phyloP scores from a whole-genome alignment of 164 flowering plant genomes.

The Euptelea pleiosperma region DNA sequence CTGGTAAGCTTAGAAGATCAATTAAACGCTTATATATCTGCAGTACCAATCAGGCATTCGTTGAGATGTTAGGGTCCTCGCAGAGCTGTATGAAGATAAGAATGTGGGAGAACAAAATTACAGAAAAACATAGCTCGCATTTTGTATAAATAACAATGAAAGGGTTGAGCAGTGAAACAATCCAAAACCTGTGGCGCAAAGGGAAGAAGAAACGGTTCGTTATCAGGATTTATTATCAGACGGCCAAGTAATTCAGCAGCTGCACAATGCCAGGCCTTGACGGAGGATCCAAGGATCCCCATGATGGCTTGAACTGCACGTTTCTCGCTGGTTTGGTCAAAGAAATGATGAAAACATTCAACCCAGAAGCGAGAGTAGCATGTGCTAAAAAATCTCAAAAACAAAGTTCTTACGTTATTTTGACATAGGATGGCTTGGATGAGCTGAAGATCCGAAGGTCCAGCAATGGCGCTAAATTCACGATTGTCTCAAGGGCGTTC shows the following conservation, averaged over 20 bases:
- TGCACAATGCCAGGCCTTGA: slow-evolving; percentile 94
- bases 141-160: not conserved
- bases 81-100: not conserved
- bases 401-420: slow-evolving; percentile 64
- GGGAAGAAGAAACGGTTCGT: slow-evolving; percentile 84
- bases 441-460: slow-evolving; percentile 96
- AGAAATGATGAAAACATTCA: slow-evolving; percentile 7
- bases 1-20: slow-evolving; percentile 78
- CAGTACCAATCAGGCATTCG: slow-evolving; percentile 15
- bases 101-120: not conserved
- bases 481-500: slow-evolving; percentile 89
- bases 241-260: slow-evolving; percentile 96
- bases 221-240: slow-evolving; percentile 90
- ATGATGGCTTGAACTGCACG: slow-evolving; percentile 88
- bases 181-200: slow-evolving; percentile 77
- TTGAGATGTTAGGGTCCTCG: not conserved
- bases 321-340: slow-evolving; percentile 56
- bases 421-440: slow-evolving; percentile 79
- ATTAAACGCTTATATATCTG: slow-evolving; percentile 88
- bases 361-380: not conserved
- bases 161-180: not conserved
- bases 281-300: slow-evolving; percentile 76
- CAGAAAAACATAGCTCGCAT: not conserved
- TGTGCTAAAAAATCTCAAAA: slow-evolving; percentile 5
- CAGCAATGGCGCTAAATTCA: slow-evolving; percentile 82